Conservation (phyloP, 495 filamentous ascomycete species). For the Neurospora cerealis region DNA sequence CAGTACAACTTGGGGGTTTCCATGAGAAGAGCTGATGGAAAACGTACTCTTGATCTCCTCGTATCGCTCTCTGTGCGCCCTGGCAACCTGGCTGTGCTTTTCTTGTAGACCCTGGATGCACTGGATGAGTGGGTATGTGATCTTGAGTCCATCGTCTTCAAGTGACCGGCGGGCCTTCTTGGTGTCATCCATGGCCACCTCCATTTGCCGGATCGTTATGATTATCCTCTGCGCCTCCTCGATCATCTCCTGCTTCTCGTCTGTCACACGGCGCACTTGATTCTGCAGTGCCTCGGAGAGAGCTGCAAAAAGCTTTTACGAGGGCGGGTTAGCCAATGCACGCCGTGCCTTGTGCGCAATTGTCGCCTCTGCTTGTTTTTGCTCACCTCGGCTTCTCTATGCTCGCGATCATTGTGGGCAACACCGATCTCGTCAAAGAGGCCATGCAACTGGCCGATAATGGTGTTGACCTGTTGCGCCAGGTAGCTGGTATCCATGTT, state of each 20-base stretch:
- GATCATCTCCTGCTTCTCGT: conserved; percentile 78
- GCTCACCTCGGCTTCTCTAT: conserved; percentile 70
- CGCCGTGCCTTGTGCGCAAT: neutral
- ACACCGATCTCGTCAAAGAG: conserved; percentile 96
- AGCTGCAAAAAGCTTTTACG: conserved; percentile 65
- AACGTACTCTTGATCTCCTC: conserved; percentile 86
- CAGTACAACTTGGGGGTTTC: conserved; percentile 3
- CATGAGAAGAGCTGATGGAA: neutral
- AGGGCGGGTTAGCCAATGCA: neutral
- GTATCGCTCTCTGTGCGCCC: conserved; percentile 77
- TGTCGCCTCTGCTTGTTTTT: neutral
- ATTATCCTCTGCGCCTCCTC: conserved; percentile 83
- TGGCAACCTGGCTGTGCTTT: conserved; percentile 69
- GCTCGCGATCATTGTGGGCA: conserved; percentile 77
- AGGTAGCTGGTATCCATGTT: conserved; percentile 85
- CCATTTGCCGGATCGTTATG: conserved; percentile 82
- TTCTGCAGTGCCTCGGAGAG: conserved; percentile 80
- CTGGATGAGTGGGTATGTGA: conserved; percentile 69
- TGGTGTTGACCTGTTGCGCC: conserved; percentile 86
- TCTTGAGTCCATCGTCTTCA: conserved; percentile 49
- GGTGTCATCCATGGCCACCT: conserved; percentile 72
- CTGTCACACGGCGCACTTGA: conserved; percentile 67
- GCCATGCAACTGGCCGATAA: conserved; percentile 80
- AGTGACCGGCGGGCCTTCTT: conserved; percentile 48
- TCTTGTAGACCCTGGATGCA: conserved; percentile 75